A percentile compares a stretch with the other conserved stretches of the same genome.
These are phyloP conservation scores for Coemansia sp. DNA, from an alignment of 192 early-diverging fungal species.

Conservation along the genomic window DNA sequence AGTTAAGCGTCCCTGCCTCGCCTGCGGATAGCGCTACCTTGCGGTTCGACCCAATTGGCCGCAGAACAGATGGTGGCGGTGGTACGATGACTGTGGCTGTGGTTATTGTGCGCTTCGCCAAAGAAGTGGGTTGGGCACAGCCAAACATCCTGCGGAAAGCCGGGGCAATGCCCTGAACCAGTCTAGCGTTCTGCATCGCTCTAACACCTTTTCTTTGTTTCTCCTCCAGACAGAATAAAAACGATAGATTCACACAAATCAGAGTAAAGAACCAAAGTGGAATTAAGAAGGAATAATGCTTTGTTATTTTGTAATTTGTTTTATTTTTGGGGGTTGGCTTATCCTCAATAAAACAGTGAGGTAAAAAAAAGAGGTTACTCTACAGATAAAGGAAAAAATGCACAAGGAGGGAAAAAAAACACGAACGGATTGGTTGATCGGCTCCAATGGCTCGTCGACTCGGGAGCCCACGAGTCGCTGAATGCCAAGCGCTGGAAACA, in stretches of 20 bases:
- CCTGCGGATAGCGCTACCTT: conserved; percentile 40
- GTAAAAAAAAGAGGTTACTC: neutral
- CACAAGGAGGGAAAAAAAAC: neutral
- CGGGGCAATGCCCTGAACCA: conserved; percentile 7
- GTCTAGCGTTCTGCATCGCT: conserved; percentile 14
- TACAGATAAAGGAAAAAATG: neutral
- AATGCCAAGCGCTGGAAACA: neutral
- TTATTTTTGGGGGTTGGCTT: too few species aligned
- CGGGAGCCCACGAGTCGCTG: neutral
- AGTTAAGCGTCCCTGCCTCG: conserved; percentile 28
- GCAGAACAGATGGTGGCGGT: conserved; percentile 24
- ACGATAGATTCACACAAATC: too few species aligned
- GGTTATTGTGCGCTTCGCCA: neutral
- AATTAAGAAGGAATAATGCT: too few species aligned
- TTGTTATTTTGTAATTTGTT: too few species aligned
- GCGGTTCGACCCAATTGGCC: conserved; percentile 46
- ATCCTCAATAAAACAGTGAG: neutral
- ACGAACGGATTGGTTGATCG: neutral
- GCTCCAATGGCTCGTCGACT: neutral
- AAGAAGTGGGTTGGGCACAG: neutral
- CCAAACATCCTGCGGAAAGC: conserved; percentile 9
- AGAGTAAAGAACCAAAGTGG: too few species aligned
- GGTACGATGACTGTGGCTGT: neutral
- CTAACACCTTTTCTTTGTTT: neutral
- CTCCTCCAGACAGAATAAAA: neutral